A percentile compares a stretch with the other conserved stretches of the same genome.
These are phyloP conservation scores for Metarhizium humberi DNA, from an alignment of 2,329 filamentous ascomycete genomes.

Conservation along the genomic window DNA sequence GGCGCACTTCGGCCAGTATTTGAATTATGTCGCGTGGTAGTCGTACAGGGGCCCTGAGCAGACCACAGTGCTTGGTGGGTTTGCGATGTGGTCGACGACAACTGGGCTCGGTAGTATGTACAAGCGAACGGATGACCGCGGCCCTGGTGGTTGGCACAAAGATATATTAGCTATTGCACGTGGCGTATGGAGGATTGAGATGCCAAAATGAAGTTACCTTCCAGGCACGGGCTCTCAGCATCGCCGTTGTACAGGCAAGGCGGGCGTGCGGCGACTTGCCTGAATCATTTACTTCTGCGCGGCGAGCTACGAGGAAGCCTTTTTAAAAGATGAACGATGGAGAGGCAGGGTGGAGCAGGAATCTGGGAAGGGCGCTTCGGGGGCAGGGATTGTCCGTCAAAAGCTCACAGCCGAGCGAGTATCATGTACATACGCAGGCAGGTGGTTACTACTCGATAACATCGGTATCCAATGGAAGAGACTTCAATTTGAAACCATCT, in stretches of 20 bases:
- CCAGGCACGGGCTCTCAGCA: conserved; percentile 33
- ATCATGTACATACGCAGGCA: too few relatives aligned
- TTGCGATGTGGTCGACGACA: conserved; percentile 12
- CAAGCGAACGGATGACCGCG: conserved; percentile 30
- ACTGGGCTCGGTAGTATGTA: conserved; percentile 27
- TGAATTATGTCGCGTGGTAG: conserved; percentile 9
- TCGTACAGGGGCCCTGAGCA: neutral
- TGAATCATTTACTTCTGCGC: neutral
- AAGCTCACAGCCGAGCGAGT: too few relatives aligned
- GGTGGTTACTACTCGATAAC: too few relatives aligned
- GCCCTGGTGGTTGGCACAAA: conserved; percentile 15
- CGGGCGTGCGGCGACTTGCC: neutral
- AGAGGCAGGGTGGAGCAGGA: neutral
- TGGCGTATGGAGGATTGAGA: neutral
- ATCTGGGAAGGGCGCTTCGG: conserved; percentile 2
- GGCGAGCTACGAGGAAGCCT: neutral
- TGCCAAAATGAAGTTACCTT: conserved; percentile 20
- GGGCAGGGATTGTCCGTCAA: conserved; percentile 14
- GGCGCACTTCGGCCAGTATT: conserved; percentile 11
- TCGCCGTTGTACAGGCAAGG: conserved; percentile 16
- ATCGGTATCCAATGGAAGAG: too few relatives aligned
- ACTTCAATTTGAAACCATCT: too few relatives aligned
- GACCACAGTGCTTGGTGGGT: neutral
- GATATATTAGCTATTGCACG: neutral
- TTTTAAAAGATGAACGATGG: neutral